Evolutionary conservation across 1,284 basidiomycete genomes (phyloP).

Genomic region (Fomitopsis pinicola): DNA sequence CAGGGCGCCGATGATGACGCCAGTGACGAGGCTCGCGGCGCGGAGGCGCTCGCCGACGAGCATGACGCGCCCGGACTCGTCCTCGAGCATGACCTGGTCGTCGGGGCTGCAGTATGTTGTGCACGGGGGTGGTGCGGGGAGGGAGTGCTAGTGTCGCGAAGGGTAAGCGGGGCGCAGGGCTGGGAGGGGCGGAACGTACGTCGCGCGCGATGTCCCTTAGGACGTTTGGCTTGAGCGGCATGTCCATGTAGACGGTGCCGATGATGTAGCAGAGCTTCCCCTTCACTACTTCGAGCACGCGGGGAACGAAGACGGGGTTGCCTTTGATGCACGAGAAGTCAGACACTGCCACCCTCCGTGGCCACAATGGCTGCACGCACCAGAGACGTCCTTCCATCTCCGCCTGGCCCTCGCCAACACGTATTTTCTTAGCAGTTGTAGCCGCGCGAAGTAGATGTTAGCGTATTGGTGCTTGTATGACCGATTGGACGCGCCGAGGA

Average conservation of each 20-base stretch:
- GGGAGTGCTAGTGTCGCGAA: conserved; percentile 65
- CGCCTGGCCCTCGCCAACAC: conserved; percentile 63
- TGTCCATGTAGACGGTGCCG: conserved; percentile 96
- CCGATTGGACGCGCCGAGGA: conserved; percentile 48
- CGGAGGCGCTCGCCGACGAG: conserved; percentile 73
- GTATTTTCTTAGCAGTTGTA: conserved; percentile 57
- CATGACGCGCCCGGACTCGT: conserved; percentile 89
- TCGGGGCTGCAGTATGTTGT: conserved; percentile 74
- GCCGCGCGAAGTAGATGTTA: conserved; percentile 86
- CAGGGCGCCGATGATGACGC: conserved; percentile 85
- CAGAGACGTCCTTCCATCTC: conserved; percentile 64
- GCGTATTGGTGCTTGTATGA: conserved; percentile 89
- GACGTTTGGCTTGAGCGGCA: conserved; percentile 97
- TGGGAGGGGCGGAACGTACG: conserved; percentile 44
- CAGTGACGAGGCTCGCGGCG: conserved; percentile 73
- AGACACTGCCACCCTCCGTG: background rate
- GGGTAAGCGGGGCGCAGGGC: background rate
- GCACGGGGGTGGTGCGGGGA: conserved; percentile 76
- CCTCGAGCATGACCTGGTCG: conserved; percentile 89
- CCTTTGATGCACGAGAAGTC: conserved; percentile 35
- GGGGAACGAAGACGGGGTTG: conserved; percentile 69
- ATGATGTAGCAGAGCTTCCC: conserved; percentile 86
- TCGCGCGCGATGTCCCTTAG: conserved; percentile 92
- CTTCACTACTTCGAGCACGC: conserved; percentile 87
- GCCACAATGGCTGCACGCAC: conserved; percentile 33